Base-by-base conservation (phyloP, 2,329 filamentous ascomycete species). In the Penicillium sp. region DNA sequence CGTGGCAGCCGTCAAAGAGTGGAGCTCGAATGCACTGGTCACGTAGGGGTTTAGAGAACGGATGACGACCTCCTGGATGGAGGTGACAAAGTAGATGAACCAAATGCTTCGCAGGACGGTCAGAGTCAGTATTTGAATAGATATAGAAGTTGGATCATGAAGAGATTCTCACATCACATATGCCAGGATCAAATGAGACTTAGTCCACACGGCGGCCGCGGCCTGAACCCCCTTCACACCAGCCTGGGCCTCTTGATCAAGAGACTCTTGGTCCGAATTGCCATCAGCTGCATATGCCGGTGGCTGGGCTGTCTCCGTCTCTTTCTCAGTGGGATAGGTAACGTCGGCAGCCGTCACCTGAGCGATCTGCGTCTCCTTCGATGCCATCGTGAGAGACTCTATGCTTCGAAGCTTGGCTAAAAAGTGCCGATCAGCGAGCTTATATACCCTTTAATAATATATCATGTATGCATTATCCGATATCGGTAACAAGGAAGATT, bases 51-150 rank as follows among this genome's bases (percentile, higher is more conserved):
- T 51, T 12, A 55, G 38, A 24, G 48, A 57, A 41, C 42, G 40
- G 12, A 53, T 39, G n/a, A 53, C 39, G 12, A 43, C 49, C 28
- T 51, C 52, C 24, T 52, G 51, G 45, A 61, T 52, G 45, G 54
- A 48, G 32, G 51, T 44, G 39, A 59, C 39, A 45, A 45, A 53
- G 19, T 48, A 49, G 31, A 53, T 49, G 10, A 53, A 38, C 53
- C 51, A 55, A 29, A 55, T 48, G 8, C 53, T 55, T 43, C 12
- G 6, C 3, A 15, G 12, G 17, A 39, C 7, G 3, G 46, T 49
- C 7, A 44, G 26, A 5, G 46, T 48, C 7, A 44, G 26, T 19
- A 21, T 6, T 12, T 15, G 24, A 19, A 29, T n/a, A 2, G 7
- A 15, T 41, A 28, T 8, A 37, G 9, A 29, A 6, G 8, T 28